Conservation (phyloP, 2,329 filamentous ascomycete genomes). For the Nigrograna mackinnonii region DNA sequence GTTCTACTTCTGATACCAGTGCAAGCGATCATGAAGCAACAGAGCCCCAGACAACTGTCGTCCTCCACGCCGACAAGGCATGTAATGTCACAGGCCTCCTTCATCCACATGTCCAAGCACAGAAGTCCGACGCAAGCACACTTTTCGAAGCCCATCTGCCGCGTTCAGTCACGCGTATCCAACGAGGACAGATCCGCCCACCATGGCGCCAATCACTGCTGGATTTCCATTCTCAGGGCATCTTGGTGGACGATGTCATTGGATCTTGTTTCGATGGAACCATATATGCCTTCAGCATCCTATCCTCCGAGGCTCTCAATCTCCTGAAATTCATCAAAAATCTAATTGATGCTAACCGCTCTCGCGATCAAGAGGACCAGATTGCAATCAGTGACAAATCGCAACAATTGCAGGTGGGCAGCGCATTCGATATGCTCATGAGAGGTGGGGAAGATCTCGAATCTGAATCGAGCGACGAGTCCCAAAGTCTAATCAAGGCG, state of each 20-base stretch:
- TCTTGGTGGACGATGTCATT: slow-evolving; percentile 52
- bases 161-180: slow-evolving; percentile 51
- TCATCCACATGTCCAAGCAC: slow-evolving; percentile 18
- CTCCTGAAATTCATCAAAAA: slow-evolving; percentile 76
- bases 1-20: slow-evolving; percentile 1
- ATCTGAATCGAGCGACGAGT: too few species aligned
- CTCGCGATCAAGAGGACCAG: too few species aligned
- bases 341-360: too few species aligned
- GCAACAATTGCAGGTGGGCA: slow-evolving; percentile 15
- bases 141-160: slow-evolving; percentile 49
- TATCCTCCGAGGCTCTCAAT: slow-evolving; percentile 65
- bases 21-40: background rate
- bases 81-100: slow-evolving; percentile 33
- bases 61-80: slow-evolving; percentile 38
- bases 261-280: slow-evolving; percentile 57
- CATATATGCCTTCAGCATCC: slow-evolving; percentile 63
- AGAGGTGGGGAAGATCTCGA: slow-evolving; percentile 23
- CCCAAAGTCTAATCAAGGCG: slow-evolving; percentile 14
- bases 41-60: slow-evolving; percentile 14
- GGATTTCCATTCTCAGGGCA: slow-evolving; percentile 33
- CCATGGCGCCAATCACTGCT: slow-evolving; percentile 30
- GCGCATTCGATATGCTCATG: slow-evolving; percentile 25
- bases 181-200: slow-evolving; percentile 50
- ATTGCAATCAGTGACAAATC: too few species aligned
- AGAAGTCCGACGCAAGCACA: slow-evolving; percentile 29